Base-by-base conservation (phyloP, 164 flowering plant species). In the Vitis amurensis region DNA sequence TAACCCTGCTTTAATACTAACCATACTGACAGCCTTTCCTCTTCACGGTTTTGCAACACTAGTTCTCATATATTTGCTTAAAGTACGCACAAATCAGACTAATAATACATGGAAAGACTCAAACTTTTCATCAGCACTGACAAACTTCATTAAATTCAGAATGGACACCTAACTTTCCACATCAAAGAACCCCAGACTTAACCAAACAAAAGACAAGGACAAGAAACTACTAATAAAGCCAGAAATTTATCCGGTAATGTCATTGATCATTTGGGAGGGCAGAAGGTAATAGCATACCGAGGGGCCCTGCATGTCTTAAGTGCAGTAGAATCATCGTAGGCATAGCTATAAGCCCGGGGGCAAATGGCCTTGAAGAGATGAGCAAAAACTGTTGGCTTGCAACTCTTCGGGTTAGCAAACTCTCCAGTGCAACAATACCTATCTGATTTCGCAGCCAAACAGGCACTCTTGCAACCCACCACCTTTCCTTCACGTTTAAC, bases 401-500 rank as follows among this genome's bases (percentile, higher is more conserved):
- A 92, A 6, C 74, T 83, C 30, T 78, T 78, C 0, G 93, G 89
- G 15, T 77, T 71, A 0, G 92, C 74, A 61, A 68, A 92, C 61
- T 82, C 76, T 69, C 91, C 57, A 73, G 79, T 79, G 59, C 79
- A 79, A 16, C 82, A 79, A 59, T 79, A 79, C 67, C 62, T 17
- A 15, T 70, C 86, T 0, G 91, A 78, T 55, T 77, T 80, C 75
- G 81, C 79, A 9, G 94, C 94, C 80, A 87, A 67, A 64, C 94
- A 92, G 15, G 97, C 97, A 49, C 97, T 92, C 79, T 90, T 87
- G 68, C 97, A 90, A 23, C 91, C 97, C 48, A 90, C 93, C 53
- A 89, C 90, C 66, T 71, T 83, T 3, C 85, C 91, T 48, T 78
- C 84, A 12, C 71, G 61, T 80, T 73, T 80, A 70, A 89, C 90